Conservation (phyloP, 768 basidiomycete species). For the Russula emetica region DNA sequence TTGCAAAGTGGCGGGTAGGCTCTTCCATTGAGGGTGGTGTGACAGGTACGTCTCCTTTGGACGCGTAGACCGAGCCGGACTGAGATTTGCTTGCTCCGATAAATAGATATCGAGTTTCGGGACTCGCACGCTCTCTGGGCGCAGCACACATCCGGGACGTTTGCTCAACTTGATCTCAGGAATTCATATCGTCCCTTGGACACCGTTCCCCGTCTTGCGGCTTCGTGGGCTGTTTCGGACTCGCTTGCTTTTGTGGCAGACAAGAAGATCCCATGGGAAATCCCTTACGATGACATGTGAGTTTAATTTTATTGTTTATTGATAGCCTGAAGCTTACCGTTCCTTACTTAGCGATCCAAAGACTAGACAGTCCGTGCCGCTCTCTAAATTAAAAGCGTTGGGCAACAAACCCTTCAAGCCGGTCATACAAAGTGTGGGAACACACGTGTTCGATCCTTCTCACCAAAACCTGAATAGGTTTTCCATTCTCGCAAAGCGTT, state of each 20-base stretch:
- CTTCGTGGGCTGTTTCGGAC: slow-evolving; percentile 64
- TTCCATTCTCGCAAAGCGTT: slow-evolving; percentile 57
- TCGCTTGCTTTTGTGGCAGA: slow-evolving; percentile 65
- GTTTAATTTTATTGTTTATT: background rate
- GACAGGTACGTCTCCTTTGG: slow-evolving; percentile 48
- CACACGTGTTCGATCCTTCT: slow-evolving; percentile 38
- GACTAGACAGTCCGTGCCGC: slow-evolving; percentile 30
- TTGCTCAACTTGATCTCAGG: slow-evolving; percentile 74
- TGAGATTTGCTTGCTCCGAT: background rate
- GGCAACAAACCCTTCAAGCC: slow-evolving; percentile 55
- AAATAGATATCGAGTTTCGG: slow-evolving; percentile 60
- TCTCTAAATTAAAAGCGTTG: slow-evolving; percentile 46
- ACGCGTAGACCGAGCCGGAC: background rate
- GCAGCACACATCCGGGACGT: slow-evolving; percentile 68
- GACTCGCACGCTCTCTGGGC: slow-evolving; percentile 72
- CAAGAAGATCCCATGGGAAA: slow-evolving; percentile 48
- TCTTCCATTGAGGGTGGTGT: slow-evolving; percentile 66
- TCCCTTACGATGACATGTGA: slow-evolving; percentile 76
- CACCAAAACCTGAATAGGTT: slow-evolving; percentile 48
- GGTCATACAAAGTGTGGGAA: slow-evolving; percentile 54
- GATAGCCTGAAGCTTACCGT: background rate
- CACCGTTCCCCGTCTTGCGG: slow-evolving; percentile 55
- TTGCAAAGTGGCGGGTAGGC: slow-evolving; percentile 78
- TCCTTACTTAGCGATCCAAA: slow-evolving; percentile 41
- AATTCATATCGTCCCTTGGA: slow-evolving; percentile 62